A percentile compares a stretch with the other conserved stretches of the same genome.
Conservation (phyloP, 805 yeast genomes). For the Kodamaea restingae region DNA sequence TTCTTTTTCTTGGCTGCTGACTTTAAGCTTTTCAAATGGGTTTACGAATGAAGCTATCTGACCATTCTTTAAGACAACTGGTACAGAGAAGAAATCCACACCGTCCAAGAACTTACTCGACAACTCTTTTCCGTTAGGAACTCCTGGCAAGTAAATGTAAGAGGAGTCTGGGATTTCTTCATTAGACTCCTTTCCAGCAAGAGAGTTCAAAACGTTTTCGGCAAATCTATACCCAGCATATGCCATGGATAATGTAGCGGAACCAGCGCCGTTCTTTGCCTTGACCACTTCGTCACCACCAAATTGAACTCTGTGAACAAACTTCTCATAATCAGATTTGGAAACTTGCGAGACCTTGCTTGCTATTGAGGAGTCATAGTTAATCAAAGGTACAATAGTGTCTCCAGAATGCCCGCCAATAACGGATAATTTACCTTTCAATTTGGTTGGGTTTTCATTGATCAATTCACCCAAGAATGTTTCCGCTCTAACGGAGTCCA, state of each 20-base stretch:
- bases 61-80: conserved; percentile 40
- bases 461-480: conserved; percentile 40
- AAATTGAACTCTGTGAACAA: conserved; percentile 41
- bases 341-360: conserved; percentile 16
- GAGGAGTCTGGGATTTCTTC: conserved; percentile 42
- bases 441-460: conserved; percentile 24
- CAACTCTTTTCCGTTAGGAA: conserved; percentile 44
- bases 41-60: conserved; percentile 33
- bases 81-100: conserved; percentile 46
- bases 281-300: conserved; percentile 97
- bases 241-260: conserved; percentile 96
- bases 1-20: conserved; percentile 28
- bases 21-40: conserved; percentile 30
- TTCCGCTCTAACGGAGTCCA: conserved; percentile 45
- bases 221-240: conserved; percentile 80
- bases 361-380: conserved; percentile 16
- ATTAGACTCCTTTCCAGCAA: conserved; percentile 52
- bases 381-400: conserved; percentile 40
- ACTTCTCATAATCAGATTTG: conserved; percentile 18
- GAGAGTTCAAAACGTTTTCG: conserved; percentile 58
- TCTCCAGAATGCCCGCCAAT: conserved; percentile 48
- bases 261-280: conserved; percentile 92
- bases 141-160: conserved; percentile 51
- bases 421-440: conserved; percentile 41
- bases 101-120: conserved; percentile 33